phyloP scores from a whole-genome alignment of 495 filamentous ascomycete genomes.

The Penicillium subrubescens region DNA sequence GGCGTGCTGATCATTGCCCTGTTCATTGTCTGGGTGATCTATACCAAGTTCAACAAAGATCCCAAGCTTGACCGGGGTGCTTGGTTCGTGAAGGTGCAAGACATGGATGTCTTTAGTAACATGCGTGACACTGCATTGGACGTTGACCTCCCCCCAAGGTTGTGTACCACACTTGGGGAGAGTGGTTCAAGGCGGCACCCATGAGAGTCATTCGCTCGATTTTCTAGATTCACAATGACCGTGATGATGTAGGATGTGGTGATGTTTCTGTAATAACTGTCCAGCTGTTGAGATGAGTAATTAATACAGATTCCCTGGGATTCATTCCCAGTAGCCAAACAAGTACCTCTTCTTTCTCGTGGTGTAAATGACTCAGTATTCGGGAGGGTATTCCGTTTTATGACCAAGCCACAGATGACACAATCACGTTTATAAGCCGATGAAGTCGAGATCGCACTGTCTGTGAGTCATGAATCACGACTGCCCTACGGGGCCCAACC shows the following conservation, averaged over 20 bases:
- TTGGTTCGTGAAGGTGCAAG: slow-evolving; percentile 22
- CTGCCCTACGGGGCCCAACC: not conserved
- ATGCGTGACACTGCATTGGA: slow-evolving; percentile 30
- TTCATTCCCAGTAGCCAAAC: not conserved
- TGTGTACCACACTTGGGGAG: slow-evolving; percentile 31
- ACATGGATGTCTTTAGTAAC: slow-evolving; percentile 28
- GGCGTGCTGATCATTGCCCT: slow-evolving; percentile 55
- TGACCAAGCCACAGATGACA: not conserved
- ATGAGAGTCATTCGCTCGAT: slow-evolving; percentile 27
- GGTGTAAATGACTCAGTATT: not conserved
- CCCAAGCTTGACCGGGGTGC: slow-evolving; percentile 28
- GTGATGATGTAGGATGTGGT: not conserved
- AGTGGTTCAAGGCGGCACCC: slow-evolving; percentile 30
- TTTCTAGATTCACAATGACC: slow-evolving; percentile 26
- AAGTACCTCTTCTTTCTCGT: not conserved
- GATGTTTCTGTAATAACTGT: not conserved
- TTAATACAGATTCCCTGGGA: not conserved
- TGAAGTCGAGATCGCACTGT: not conserved
- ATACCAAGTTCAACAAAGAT: slow-evolving; percentile 25
- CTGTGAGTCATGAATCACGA: slow-evolving; percentile 3
- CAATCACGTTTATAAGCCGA: not conserved
- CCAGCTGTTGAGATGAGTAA: not conserved
- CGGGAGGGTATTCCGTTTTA: not conserved
- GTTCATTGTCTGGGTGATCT: slow-evolving; percentile 40
- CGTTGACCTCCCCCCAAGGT: slow-evolving; percentile 29